Evolutionary conservation across 2,329 filamentous ascomycete species (phyloP), one percentile per base, ranked within the genome.

Genomic region (Graphilbum ipis-grandicollis): DNA sequence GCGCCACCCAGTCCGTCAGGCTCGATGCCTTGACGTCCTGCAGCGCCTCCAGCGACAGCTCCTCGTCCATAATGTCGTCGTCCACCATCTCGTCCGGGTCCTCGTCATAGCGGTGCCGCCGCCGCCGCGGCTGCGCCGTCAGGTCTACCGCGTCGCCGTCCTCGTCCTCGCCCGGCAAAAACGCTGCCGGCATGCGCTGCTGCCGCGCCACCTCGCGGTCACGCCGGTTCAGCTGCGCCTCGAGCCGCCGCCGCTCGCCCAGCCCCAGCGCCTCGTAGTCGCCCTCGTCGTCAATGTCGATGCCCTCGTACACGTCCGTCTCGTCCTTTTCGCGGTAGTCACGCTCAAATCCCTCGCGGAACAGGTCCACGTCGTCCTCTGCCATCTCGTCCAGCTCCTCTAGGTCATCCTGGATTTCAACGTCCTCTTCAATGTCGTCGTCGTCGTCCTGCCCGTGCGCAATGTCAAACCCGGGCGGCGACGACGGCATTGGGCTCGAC

Each of bases 31-130:
- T 98, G 44, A 96, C 79, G 54, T 98, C 90, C 43, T 81, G 75
- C 31, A 98, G 66, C 12, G 83, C 84, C 57, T 96, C 88, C 0
- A 96, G 70, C 2, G 86, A 86, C 17, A 98, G 70, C 56, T 96
- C 86, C 55, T 93, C 88, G 44, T 92, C 82, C 81, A 96, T 88
- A 44, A 93, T 85, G 51, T 94, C 84, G 34, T 79, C 82, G 40
- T 78, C 82, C 75, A 93, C 85, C 43, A 86, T 79, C 46, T 93
- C 86, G 46, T 94, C 86, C 12, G 79, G 76, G 30, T 93, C 85
- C 57, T 98, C 92, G 45, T 98, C 90, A 51, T 96, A 98, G 47
- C 80, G 74, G 56, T 90, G 82, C 47, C 90, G 75, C 36, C 83
- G 76, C 46, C 88, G 75, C 38, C 86, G 76, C 18, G 82, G 84